Evolutionary conservation across 345 rosid genomes (phyloP), one percentile per base, ranked within the genome.

Genomic region (Anastatica hierochuntica): DNA sequence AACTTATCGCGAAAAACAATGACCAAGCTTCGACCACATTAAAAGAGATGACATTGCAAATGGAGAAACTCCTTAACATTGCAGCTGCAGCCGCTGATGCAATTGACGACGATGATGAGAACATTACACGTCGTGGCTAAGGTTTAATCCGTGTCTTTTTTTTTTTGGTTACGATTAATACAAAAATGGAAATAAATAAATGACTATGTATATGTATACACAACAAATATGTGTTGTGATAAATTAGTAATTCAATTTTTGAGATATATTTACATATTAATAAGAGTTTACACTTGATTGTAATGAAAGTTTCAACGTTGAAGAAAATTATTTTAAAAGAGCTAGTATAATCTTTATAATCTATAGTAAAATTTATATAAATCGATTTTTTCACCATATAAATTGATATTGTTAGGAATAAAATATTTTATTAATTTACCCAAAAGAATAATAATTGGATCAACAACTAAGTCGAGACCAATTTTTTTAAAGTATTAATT

Each of bases 71-170:
- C 1, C 13, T 67, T 1, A 66, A 59, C 39, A 60, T 67, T 45
- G 66, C 71, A 1, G 61, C 71, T 33, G 65, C 66, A 31, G 71
- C 71, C 24, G 47, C 71, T 4, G 71, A 67, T 53, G 61, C 71
- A 14, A 33, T 67, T 29, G 71, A 67, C 15, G 66, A 67, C 8
- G 71, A 67, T 21, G 66, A 67, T 2, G 71, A 67, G 56, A 67
- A 67, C 61, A n/a, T 16, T 53, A n/a, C 54, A 23, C 66, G 60
- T 53, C 71, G 71, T 6, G 46, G 4, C 8, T 65, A 10, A 58
- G 43, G 10, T 36, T 27, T n/a, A 58, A 15, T 29, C 8, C 29
- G 5, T 18, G 37, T 9, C 13, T 11, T 34, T 49, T 46, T 6
- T 23, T 45, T 7, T 44, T 31, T 10, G 46, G 35, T 53, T 24